Percentiles rank a stretch among this genome's conserved stretches.
Conservation (phyloP, 208 protist genomes). For the Trypanosoma avium region DNA sequence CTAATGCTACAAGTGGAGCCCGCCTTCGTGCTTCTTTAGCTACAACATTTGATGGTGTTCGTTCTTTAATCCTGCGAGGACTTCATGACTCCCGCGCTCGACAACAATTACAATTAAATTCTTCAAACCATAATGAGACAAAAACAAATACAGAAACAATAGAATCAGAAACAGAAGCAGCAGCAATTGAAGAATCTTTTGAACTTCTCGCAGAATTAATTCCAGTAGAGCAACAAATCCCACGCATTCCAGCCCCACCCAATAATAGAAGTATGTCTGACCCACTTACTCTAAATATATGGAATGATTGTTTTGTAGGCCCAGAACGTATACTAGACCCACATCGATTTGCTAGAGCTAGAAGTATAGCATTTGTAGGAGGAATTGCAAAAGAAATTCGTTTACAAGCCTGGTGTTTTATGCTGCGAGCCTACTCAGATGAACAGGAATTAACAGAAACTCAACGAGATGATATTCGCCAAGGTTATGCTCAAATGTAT, state of each 20-base stretch:
- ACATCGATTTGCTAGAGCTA: constrained; percentile 16
- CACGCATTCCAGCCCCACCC: constrained; percentile 8
- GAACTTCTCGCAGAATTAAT: constrained; percentile 21
- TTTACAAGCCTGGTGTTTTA: constrained; percentile 76
- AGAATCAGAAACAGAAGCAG: not conserved
- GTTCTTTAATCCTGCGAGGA: too few relatives aligned
- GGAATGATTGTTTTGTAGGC: constrained; percentile 28
- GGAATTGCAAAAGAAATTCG: constrained; percentile 49
- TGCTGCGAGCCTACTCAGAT: constrained; percentile 57
- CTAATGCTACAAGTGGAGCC: not conserved
- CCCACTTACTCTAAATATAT: constrained; percentile 35
- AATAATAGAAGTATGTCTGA: constrained; percentile 11
- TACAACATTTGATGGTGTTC: not conserved
- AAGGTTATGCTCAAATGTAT: constrained; percentile 51
- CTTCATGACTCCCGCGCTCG: not conserved
- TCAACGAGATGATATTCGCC: constrained; percentile 33
- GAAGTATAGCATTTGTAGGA: constrained; percentile 33
- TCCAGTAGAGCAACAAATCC: constrained; percentile 25
- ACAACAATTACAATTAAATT: too few relatives aligned
- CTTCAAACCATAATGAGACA: too few relatives aligned
- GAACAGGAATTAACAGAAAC: constrained; percentile 22
- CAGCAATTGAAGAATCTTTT: constrained; percentile 16
- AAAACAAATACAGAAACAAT: not conserved
- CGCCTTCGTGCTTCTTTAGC: not conserved
- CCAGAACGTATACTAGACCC: constrained; percentile 29